phyloP scores from a whole-genome alignment of 805 yeast genomes.

The Barnettozyma salicaria region DNA sequence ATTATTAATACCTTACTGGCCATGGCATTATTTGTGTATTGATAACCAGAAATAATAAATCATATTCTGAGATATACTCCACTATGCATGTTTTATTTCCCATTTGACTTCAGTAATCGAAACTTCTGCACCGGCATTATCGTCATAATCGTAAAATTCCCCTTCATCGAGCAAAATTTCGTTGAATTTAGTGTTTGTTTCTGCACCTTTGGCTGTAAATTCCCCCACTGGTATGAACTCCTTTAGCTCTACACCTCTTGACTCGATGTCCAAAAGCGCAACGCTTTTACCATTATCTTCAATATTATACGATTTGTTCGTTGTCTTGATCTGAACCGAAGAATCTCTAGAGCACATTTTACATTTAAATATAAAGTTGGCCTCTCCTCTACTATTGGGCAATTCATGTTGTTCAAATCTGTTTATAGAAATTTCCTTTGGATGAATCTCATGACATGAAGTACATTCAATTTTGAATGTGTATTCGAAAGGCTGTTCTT shows the following conservation, averaged over 20 bases:
- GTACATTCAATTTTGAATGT: slow-evolving; percentile 71
- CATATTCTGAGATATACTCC: too few species aligned
- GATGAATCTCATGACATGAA: slow-evolving; percentile 72
- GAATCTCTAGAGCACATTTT: slow-evolving; percentile 44
- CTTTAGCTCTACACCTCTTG: slow-evolving; percentile 75
- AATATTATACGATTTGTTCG: slow-evolving; percentile 20
- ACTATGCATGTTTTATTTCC: slow-evolving; percentile 39
- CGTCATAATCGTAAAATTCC: slow-evolving; percentile 97
- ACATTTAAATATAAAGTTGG: slow-evolving; percentile 77
- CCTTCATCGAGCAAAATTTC: slow-evolving; percentile 70
- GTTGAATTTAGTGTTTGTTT: slow-evolving; percentile 43
- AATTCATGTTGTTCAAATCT: slow-evolving; percentile 59
- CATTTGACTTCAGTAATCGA: slow-evolving; percentile 70
- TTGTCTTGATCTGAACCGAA: slow-evolving; percentile 22
- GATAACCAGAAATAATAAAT: too few species aligned
- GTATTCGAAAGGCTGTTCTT: slow-evolving; percentile 62
- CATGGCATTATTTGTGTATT: not conserved
- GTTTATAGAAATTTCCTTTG: slow-evolving; percentile 63
- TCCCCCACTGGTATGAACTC: slow-evolving; percentile 64
- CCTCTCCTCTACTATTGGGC: slow-evolving; percentile 71
- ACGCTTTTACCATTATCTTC: slow-evolving; percentile 41
- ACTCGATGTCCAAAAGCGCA: slow-evolving; percentile 64
- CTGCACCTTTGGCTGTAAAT: slow-evolving; percentile 51
- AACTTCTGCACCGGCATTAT: slow-evolving; percentile 72
- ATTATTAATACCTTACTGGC: not conserved